phyloP scores from a whole-genome alignment of 2,329 filamentous ascomycete species.

The Leptodontidium sp. region DNA sequence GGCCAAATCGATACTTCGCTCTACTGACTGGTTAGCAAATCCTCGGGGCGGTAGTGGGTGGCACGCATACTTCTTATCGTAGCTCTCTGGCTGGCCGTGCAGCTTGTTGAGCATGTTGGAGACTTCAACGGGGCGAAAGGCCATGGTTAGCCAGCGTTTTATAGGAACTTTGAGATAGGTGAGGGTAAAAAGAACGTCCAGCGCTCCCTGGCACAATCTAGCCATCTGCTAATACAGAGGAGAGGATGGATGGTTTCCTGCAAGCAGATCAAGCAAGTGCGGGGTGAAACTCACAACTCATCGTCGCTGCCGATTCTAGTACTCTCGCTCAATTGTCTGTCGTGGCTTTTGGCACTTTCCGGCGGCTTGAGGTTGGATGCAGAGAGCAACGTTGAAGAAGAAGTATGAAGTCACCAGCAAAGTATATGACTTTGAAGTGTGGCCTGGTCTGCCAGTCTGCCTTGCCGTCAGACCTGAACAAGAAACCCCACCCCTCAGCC shows the following conservation, averaged over 20 bases:
- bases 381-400: not conserved
- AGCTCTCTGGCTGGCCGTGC: constrained; percentile 95
- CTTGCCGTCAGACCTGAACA: not conserved
- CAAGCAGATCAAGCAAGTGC: constrained; percentile 14
- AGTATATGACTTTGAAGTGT: not conserved
- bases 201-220: constrained; percentile 7
- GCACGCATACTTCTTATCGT: constrained; percentile 88
- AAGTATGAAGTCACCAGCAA: too few relatives aligned
- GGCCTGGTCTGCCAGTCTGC: constrained; percentile 3
- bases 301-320: constrained; percentile 40
- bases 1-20: constrained; percentile 88
- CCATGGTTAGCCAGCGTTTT: constrained; percentile 24
- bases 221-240: constrained; percentile 28
- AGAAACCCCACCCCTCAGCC: constrained; percentile 14
- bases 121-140: constrained; percentile 60
- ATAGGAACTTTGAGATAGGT: constrained; percentile 21
- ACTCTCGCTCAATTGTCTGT: constrained; percentile 27
- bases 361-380: constrained; percentile 9
- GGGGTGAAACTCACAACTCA: constrained; percentile 46
- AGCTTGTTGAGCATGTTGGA: constrained; percentile 93
- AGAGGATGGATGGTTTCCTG: not conserved
- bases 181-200: constrained; percentile 23
- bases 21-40: constrained; percentile 54
- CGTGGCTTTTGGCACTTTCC: constrained; percentile 9
- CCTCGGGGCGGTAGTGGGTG: constrained; percentile 24